Conservation (phyloP, 352 stramenopile species). For the Globisporangium ultimum region DNA sequence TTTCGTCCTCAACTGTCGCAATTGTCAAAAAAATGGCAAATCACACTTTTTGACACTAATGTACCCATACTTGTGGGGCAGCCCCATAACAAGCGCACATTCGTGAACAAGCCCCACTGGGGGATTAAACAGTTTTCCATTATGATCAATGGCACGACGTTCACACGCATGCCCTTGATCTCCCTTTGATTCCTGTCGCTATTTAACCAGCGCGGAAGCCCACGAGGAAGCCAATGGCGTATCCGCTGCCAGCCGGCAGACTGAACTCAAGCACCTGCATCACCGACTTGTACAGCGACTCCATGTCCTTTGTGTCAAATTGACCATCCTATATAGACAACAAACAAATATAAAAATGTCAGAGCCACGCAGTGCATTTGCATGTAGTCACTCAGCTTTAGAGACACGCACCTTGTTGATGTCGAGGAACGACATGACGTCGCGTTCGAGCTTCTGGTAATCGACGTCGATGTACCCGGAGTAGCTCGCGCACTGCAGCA, state of each 20-base stretch:
- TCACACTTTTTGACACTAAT: too few species aligned
- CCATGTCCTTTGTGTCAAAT: constrained; percentile 74
- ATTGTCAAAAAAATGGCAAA: neutral
- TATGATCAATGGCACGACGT: too few species aligned
- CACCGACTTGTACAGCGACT: constrained; percentile 69
- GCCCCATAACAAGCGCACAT: too few species aligned
- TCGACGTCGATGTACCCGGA: constrained; percentile 90
- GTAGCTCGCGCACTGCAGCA: constrained; percentile 87
- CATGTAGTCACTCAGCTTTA: neutral
- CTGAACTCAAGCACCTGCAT: constrained; percentile 81
- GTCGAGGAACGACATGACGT: constrained; percentile 70
- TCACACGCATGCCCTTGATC: neutral
- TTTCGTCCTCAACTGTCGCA: too few species aligned
- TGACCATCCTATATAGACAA: constrained; percentile 41
- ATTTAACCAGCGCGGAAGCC: constrained; percentile 71
- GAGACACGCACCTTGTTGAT: constrained; percentile 60
- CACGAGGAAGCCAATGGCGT: constrained; percentile 65
- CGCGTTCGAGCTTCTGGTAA: constrained; percentile 88
- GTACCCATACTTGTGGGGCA: too few species aligned
- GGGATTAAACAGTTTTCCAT: too few species aligned
- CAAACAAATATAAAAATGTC: constrained; percentile 3
- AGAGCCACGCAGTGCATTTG: neutral
- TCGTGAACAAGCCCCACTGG: too few species aligned
- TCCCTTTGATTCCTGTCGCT: neutral
- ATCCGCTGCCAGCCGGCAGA: constrained; percentile 73